Conservation (phyloP, 78 protist species). For the Creolimax fragrantissima region DNA sequence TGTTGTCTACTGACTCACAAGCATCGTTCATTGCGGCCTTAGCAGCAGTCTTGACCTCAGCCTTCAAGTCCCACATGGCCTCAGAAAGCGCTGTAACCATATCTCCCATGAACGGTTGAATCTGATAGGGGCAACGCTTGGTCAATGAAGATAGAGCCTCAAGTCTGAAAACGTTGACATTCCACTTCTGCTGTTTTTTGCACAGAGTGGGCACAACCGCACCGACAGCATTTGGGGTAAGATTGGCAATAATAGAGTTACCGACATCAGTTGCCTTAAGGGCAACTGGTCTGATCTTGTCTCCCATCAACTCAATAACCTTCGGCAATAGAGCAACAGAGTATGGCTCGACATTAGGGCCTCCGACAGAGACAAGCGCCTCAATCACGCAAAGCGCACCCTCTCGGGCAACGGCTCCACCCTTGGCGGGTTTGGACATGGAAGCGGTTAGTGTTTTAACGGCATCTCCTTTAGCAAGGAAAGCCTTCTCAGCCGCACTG, state of each 20-base stretch:
- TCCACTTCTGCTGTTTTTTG: conserved; percentile 10
- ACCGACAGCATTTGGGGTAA: neutral
- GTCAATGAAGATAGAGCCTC: neutral
- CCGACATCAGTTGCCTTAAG: neutral
- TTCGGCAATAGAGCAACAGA: neutral
- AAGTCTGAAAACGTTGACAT: neutral
- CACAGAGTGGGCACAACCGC: neutral
- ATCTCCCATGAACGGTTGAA: conserved; percentile 19
- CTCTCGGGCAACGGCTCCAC: conserved; percentile 27
- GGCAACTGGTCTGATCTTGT: conserved; percentile 11
- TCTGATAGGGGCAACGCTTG: conserved; percentile 4
- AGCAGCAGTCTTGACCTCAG: conserved; percentile 31
- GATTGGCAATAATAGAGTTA: neutral
- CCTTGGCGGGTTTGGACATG: conserved; percentile 5
- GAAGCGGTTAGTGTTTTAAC: neutral
- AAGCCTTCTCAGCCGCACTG: neutral
- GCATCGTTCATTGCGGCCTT: neutral
- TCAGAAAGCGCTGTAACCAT: conserved; percentile 22
- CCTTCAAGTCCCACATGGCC: conserved; percentile 33
- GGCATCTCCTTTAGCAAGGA: neutral
- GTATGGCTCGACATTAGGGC: neutral
- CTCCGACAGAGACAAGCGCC: neutral
- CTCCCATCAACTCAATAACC: neutral
- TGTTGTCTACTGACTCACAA: conserved; percentile 25
- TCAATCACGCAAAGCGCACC: conserved; percentile 12